Conservation (phyloP, 148 eudicot species). For the Rhododendron williamsianum region DNA sequence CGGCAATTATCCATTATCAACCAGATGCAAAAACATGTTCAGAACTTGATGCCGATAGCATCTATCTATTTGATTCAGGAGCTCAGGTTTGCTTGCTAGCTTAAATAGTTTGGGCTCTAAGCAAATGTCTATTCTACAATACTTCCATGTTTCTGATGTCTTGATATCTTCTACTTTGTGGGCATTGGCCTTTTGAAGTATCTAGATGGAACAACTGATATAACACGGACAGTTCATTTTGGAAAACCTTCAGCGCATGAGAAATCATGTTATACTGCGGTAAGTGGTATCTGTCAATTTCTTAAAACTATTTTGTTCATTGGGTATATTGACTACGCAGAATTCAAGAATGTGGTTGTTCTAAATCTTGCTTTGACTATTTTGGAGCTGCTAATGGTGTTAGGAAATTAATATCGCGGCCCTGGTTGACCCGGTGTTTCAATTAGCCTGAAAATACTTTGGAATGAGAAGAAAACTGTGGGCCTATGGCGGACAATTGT, state of each 20-base stretch:
- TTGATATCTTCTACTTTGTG: slow-evolving; percentile 8
- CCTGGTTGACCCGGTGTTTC: background rate
- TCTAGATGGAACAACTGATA: slow-evolving; percentile 95
- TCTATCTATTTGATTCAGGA: slow-evolving; percentile 89
- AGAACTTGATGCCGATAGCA: slow-evolving; percentile 82
- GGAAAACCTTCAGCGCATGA: slow-evolving; percentile 90
- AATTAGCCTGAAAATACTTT: background rate
- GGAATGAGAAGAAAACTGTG: background rate
- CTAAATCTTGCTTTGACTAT: slow-evolving; percentile 1
- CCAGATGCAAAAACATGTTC: slow-evolving; percentile 78
- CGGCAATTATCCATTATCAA: slow-evolving; percentile 78
- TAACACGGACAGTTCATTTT: slow-evolving; percentile 95
- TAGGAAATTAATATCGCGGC: background rate
- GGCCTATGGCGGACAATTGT: background rate
- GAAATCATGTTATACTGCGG: slow-evolving; percentile 91
- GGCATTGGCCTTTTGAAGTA: slow-evolving; percentile 40
- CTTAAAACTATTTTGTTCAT: background rate
- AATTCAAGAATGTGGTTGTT: background rate
- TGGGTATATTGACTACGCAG: background rate
- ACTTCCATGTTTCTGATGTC: slow-evolving; percentile 9
- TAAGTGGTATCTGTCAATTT: slow-evolving; percentile 28
- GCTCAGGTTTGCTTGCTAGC: slow-evolving; percentile 63
- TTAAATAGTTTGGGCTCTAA: slow-evolving; percentile 9
- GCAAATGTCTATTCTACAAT: background rate
- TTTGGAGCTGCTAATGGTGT: slow-evolving; percentile 1